Evolutionary conservation across 108 stramenopile species (phyloP), one percentile per base, ranked within the genome.

Genomic region (Pseudonitzschia delicatissima): DNA sequence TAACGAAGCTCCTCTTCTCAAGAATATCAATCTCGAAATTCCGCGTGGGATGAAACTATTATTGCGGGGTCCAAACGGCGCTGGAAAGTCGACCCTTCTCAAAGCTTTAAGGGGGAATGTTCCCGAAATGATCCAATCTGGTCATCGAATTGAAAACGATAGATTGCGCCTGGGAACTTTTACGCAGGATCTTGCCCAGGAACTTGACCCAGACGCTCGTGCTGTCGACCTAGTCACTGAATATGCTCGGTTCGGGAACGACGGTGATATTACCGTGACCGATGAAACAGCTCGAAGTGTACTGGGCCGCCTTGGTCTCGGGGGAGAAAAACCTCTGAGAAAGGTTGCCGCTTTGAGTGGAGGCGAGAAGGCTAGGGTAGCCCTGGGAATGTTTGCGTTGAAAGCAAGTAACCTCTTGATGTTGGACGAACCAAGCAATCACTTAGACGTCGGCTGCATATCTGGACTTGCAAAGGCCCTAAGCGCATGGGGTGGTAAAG

Each of bases 111-210:
- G 95, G 44, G 93, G 92, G 20, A 80, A 71, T 18, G 50, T 87
- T 26, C 90, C 88, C 1, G 40, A 62, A 20, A 63, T 91, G 20
- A 42, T 88, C 6, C 37, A 65, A 21, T 45, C 57, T 23, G 93
- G 94, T 39, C 69, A 79, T 28, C 82, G 94, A 20, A 77, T 65
- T 27, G 87, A 88, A 65, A 90, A 93, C 64, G 83, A 81, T 20
- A 42, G 62, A 26, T 60, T 91, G 25, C 69, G 73, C 29, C 59
- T 89, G 4, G 86, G 92, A 25, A 69, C 79, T 34, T 90, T 93
- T 51, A 92, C 92, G 3, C 95, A 96, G 77, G 96, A 97, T 70
- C 57, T 96, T 53, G 91, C 95, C 3, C 95, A 96, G 64, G 92
- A 95, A 60, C 79, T 94, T 17, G 87, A 91, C 77, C 61, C 79